These are phyloP conservation scores for Apiospora koreana DNA, from an alignment of 2,329 filamentous ascomycete species.

Conservation along the genomic window DNA sequence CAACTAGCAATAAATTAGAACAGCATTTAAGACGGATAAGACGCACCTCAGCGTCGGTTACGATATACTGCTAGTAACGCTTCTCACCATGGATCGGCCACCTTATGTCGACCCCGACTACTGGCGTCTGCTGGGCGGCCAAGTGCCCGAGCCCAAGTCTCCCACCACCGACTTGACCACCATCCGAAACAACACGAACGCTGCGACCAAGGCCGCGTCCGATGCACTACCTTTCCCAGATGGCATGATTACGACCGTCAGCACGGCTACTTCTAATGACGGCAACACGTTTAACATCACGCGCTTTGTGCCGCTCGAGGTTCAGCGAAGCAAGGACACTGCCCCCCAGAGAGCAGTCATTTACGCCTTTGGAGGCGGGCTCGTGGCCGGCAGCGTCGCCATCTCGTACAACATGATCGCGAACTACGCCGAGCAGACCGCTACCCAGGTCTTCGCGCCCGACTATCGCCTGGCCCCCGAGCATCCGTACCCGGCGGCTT, in stretches of 20 bases:
- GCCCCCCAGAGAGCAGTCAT: constrained; percentile 24
- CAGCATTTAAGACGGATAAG: no score
- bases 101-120: background rate
- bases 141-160: background rate
- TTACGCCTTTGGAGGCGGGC: constrained; percentile 25
- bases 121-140: constrained; percentile 5
- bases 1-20: no score
- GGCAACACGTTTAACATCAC: constrained; percentile 22
- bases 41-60: no score
- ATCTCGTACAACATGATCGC: constrained; percentile 17
- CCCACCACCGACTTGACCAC: background rate
- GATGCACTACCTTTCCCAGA: constrained; percentile 4
- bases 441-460: constrained; percentile 34
- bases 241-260: constrained; percentile 21
- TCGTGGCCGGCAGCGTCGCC: constrained; percentile 24
- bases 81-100: background rate
- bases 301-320: constrained; percentile 21
- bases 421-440: constrained; percentile 18
- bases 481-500: constrained; percentile 43
- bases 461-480: constrained; percentile 52
- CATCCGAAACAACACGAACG: background rate
- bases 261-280: constrained; percentile 22
- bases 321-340: background rate
- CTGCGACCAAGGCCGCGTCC: background rate
- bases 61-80: background rate